Evolutionary conservation across 805 yeast species (phyloP), one percentile per base, ranked within the genome.

Genomic region (Hanseniaspora lachancei): DNA sequence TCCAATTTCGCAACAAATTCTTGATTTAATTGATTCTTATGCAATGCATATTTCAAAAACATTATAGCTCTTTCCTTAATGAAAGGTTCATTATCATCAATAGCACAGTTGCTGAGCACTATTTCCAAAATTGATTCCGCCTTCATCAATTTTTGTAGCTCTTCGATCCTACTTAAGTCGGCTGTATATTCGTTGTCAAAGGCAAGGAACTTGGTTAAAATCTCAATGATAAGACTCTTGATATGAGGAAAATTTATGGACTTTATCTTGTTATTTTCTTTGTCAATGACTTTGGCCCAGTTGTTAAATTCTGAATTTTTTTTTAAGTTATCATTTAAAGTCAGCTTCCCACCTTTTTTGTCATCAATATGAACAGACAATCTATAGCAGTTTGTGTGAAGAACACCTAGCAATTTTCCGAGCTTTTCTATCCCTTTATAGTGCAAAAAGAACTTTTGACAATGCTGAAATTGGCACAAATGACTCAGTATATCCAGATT

Each of bases 61-160:
- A 91, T 69, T 36, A 93, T 85, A 1, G 95, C 77, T 58, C 91
- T 72, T 64, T 91, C 98, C 60, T 87, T 84, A 57, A 86, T 82
- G 58, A 76, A 91, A 0, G 97, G 97, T 66, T 93, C 95, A 64
- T 86, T 80, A 47, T 81, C 82, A 66, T 91, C 97, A 52, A 93
- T 81, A 41, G 84, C 78, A 70, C 97, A 89, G 59, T 82, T 84
- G 8, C 89, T 84, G 24, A 91, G 70, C 0, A 89, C 74, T 20
- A 86, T 68, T 54, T 81, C 86, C 15, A 91, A 66, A 0, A 88
- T 95, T 47, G 84, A 86, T 0, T 72, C 61, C 32, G 76, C 76
- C 48, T 97, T 71, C 38, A 86, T 71, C 44, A 69, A 65, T 57
- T 89, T 91, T 64, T 91, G 96, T 5, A 79, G 76, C 5, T 71